These are phyloP conservation scores for Trichosporon asahii DNA, from an alignment of 1,284 basidiomycete species.

Conservation along the genomic window DNA sequence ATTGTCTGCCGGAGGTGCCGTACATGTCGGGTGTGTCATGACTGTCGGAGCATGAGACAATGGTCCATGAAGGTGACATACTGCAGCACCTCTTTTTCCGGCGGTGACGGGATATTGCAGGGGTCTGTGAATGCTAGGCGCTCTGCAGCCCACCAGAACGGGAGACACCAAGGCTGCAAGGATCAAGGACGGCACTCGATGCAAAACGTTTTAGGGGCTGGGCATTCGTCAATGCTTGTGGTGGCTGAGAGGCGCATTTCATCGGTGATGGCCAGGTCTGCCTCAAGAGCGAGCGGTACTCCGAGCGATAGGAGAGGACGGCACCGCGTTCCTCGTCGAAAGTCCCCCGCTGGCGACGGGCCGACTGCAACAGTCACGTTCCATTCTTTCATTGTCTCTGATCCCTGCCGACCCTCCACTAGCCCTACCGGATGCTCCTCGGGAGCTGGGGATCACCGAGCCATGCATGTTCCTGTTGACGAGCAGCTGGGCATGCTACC, in stretches of 20 bases:
- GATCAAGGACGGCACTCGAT: neutral
- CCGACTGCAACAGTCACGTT: constrained; percentile 4
- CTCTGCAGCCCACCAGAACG: neutral
- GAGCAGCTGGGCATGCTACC: neutral
- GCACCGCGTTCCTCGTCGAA: neutral
- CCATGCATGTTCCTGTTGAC: neutral
- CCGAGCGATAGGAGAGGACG: neutral
- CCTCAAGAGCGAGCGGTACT: neutral
- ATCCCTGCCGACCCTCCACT: neutral
- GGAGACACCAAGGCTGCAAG: neutral
- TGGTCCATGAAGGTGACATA: neutral
- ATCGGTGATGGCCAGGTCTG: neutral
- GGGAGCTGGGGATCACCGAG: neutral
- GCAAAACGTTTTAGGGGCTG: neutral
- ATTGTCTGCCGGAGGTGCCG: neutral
- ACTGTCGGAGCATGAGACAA: constrained; percentile 2
- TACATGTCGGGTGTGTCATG: neutral
- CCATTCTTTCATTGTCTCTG: constrained; percentile 8
- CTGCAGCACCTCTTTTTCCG: neutral
- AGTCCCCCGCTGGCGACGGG: neutral
- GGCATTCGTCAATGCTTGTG: neutral
- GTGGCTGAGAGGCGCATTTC: neutral
- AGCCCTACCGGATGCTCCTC: neutral
- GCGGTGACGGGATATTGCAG: neutral
- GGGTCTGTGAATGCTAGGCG: neutral